Percentiles rank a stretch among this genome's conserved stretches.
phyloP scores from a whole-genome alignment of 306 rosid genomes.

The Casuarina equisetifolia region DNA sequence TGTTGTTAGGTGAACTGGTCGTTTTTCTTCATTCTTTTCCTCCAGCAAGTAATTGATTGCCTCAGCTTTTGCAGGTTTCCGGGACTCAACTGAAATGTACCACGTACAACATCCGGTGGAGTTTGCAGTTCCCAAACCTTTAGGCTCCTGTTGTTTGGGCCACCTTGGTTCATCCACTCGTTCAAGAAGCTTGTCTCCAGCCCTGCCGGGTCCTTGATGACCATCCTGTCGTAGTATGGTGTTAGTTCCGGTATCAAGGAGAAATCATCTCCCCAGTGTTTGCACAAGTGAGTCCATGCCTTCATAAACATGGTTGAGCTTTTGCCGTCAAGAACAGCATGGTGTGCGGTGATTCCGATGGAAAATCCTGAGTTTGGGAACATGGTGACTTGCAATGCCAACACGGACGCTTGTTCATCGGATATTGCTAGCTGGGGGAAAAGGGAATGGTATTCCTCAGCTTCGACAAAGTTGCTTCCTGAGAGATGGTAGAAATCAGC shows the following conservation, averaged over 20 bases:
- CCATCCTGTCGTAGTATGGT: conserved; percentile 40
- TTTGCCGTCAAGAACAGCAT: conserved; percentile 51
- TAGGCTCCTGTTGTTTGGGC: conserved; percentile 26
- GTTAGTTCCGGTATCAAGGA: conserved; percentile 23
- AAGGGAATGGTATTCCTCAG: conserved; percentile 30
- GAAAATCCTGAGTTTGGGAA: conserved; percentile 47
- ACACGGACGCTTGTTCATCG: conserved; percentile 22
- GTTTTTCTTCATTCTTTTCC: conserved; percentile 5
- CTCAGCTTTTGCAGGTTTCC: conserved; percentile 29
- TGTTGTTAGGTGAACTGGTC: conserved; percentile 28
- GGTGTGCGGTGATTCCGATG: conserved; percentile 48
- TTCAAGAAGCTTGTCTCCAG: conserved; percentile 1
- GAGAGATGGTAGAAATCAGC: conserved; percentile 34
- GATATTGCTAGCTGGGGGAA: conserved; percentile 39
- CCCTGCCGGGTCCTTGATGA: conserved; percentile 29
- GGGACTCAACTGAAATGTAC: conserved; percentile 32
- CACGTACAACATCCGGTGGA: conserved; percentile 27
- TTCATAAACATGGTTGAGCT: conserved; percentile 47
- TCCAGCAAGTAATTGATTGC: neutral
- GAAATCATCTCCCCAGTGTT: neutral
- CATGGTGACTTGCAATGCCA: conserved; percentile 50
- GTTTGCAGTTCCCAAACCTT: conserved; percentile 20
- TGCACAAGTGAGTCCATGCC: conserved; percentile 48
- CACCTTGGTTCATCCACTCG: conserved; percentile 9
- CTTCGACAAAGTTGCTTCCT: conserved; percentile 19